These are phyloP conservation scores for Leishmania lainsoni DNA, from an alignment of 208 protist species.

Conservation along the genomic window DNA sequence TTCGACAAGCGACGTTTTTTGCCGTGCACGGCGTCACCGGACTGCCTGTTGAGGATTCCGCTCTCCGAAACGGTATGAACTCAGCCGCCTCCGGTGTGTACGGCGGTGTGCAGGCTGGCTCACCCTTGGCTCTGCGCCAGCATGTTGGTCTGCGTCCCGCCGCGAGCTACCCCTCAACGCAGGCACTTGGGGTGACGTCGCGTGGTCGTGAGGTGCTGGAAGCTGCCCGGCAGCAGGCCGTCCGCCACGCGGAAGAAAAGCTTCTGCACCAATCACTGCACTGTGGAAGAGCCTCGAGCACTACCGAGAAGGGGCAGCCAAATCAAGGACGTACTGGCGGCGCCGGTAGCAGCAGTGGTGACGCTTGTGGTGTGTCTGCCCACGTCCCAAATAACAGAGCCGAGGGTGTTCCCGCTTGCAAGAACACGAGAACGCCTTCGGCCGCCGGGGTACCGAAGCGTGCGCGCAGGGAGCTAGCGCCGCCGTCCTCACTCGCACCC, in stretches of 20 bases:
- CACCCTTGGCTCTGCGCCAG: constrained; percentile 40
- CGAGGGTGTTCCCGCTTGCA: background rate
- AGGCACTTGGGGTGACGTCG: constrained; percentile 48
- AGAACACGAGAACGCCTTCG: background rate
- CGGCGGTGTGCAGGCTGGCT: constrained; percentile 46
- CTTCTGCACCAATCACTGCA: constrained; percentile 39
- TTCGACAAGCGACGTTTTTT: constrained; percentile 49
- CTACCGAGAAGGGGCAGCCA: constrained; percentile 8
- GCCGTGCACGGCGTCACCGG: constrained; percentile 62
- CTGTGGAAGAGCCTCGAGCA: background rate
- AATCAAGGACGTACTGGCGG: background rate
- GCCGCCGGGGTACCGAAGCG: constrained; percentile 7
- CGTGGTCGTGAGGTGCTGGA: constrained; percentile 61
- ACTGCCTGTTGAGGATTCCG: constrained; percentile 47
- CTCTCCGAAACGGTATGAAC: constrained; percentile 14
- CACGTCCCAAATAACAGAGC: background rate
- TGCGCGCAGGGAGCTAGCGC: constrained; percentile 1
- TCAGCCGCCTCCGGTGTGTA: constrained; percentile 42
- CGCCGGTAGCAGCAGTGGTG: background rate
- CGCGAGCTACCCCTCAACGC: constrained; percentile 34
- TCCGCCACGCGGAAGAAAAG: constrained; percentile 34
- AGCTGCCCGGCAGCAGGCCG: constrained; percentile 47
- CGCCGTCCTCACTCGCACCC: background rate
- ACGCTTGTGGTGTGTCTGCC: background rate
- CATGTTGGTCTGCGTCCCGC: constrained; percentile 18